These are phyloP conservation scores for Canna indica DNA, from an alignment of 176 grass and related monocot species.

Conservation along the genomic window DNA sequence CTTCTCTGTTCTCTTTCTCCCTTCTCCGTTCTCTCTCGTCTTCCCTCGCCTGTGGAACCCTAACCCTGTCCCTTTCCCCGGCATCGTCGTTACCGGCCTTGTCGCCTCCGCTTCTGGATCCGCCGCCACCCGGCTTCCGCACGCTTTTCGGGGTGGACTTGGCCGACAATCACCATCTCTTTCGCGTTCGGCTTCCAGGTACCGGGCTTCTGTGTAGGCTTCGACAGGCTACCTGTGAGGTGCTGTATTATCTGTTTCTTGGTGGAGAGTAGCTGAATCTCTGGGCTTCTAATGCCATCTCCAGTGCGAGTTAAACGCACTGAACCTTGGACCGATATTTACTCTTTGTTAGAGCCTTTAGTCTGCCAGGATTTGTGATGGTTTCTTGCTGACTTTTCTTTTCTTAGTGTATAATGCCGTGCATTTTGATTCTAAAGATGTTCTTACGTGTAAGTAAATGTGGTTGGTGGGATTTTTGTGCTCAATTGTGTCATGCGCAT, in stretches of 20 bases:
- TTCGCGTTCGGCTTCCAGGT: background rate
- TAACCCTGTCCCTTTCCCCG: background rate
- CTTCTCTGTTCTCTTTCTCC: background rate
- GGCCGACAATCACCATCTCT: background rate
- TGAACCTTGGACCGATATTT: background rate
- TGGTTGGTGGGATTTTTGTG: too few relatives aligned
- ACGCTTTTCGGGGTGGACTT: background rate
- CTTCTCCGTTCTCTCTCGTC: too few relatives aligned
- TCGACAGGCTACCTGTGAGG: background rate
- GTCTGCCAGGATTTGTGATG: background rate
- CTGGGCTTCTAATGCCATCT: background rate
- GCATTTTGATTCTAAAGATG: background rate
- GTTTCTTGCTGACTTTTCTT: background rate
- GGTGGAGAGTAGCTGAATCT: background rate
- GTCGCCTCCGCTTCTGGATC: background rate
- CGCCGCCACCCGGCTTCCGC: background rate
- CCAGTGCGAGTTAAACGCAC: background rate
- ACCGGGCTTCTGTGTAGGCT: background rate
- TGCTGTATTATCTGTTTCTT: background rate
- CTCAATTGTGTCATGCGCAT: too few relatives aligned
- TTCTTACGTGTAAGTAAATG: too few relatives aligned
- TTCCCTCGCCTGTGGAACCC: too few relatives aligned
- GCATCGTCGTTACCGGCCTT: background rate
- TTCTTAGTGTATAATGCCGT: background rate
- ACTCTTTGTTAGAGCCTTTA: background rate